These are phyloP conservation scores for Ogataea trehalophila DNA, from an alignment of 805 yeast genomes.

Conservation along the genomic window DNA sequence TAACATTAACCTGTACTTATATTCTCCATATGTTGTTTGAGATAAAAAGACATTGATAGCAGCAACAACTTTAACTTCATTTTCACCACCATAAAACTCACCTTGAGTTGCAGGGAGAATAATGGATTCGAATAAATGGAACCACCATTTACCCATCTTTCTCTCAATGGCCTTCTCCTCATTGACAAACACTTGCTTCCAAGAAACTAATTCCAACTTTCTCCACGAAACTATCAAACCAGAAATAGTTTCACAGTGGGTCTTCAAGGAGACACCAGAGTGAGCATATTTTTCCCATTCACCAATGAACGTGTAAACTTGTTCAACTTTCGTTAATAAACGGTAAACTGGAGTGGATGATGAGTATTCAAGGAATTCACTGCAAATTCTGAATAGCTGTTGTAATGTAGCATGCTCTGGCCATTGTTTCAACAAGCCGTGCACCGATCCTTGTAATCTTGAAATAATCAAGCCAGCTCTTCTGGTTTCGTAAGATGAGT, in stretches of 20 bases:
- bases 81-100: conserved; percentile 31
- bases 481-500: conserved; percentile 54
- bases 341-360: conserved; percentile 70
- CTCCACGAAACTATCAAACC: conserved; percentile 85
- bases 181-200: conserved; percentile 69
- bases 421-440: conserved; percentile 60
- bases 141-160: conserved; percentile 83
- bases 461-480: conserved; percentile 49
- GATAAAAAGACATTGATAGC: conserved; percentile 74
- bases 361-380: conserved; percentile 62
- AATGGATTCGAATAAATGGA: conserved; percentile 79
- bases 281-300: conserved; percentile 97
- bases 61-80: conserved; percentile 37
- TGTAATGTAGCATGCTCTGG: conserved; percentile 92
- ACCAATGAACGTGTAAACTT: conserved; percentile 69
- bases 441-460: conserved; percentile 40
- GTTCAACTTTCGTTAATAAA: conserved; percentile 78
- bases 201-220: conserved; percentile 75
- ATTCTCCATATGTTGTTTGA: conserved; percentile 76
- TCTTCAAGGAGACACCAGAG: conserved; percentile 59
- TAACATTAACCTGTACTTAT: conserved; percentile 49
- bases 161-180: conserved; percentile 50
- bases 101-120: conserved; percentile 45
- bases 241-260: conserved; percentile 54
- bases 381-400: conserved; percentile 56